Percentiles rank a stretch among this genome's conserved stretches.
Conservation (phyloP, 768 basidiomycete species). For the Lentinula sp. region DNA sequence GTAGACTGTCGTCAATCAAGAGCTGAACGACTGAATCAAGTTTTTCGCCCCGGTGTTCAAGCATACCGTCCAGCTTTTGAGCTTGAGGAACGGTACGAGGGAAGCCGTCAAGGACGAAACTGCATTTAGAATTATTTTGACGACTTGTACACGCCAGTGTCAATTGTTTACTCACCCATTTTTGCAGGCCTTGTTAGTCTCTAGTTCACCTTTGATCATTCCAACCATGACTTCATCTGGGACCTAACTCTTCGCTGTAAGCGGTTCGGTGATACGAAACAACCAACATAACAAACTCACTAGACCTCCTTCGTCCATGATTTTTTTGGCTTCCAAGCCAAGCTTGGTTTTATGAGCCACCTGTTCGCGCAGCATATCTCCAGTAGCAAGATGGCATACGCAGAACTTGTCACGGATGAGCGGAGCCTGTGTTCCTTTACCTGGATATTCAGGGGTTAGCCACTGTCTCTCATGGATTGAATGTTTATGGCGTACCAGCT, state of each 20-base stretch:
- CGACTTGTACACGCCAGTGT: neutral
- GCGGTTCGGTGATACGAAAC: neutral
- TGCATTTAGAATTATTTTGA: conserved; percentile 21
- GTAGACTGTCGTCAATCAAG: conserved; percentile 86
- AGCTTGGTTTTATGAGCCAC: conserved; percentile 82
- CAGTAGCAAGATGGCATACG: conserved; percentile 97
- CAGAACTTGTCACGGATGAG: conserved; percentile 89
- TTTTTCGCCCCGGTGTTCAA: conserved; percentile 73
- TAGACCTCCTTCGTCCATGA: conserved; percentile 96
- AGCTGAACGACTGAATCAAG: conserved; percentile 92
- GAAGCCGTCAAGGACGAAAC: conserved; percentile 99
- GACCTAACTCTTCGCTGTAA: conserved; percentile 21
- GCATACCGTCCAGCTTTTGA: conserved; percentile 92
- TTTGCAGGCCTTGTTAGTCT: conserved; percentile 88
- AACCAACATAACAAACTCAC: conserved; percentile 18
- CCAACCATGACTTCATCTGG: conserved; percentile 95
- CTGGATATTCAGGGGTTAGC: conserved; percentile 32
- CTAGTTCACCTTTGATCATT: conserved; percentile 95
- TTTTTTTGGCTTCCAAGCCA: conserved; percentile 90
- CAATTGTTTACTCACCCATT: conserved; percentile 68
- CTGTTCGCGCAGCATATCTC: conserved; percentile 97
- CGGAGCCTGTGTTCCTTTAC: conserved; percentile 98
- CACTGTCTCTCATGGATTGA: neutral
- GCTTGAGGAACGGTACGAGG: conserved; percentile 96
- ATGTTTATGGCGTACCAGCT: conserved; percentile 58